Base-by-base conservation (phyloP, 2,329 filamentous ascomycete genomes). In the Helminthosporium solani region DNA sequence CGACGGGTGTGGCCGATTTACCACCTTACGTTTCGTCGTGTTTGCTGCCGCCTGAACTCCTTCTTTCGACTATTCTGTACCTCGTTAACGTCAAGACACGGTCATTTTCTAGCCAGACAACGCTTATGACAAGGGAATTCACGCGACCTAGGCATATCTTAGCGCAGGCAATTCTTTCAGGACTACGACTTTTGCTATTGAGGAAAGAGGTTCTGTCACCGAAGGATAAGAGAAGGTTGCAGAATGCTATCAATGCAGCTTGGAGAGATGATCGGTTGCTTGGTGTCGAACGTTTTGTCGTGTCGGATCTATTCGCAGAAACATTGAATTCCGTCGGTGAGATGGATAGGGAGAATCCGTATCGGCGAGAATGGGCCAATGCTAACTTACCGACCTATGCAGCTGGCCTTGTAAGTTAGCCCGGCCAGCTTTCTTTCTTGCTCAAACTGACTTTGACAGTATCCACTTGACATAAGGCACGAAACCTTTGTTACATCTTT, bases 51-150 rank as follows among this genome's bases (percentile, higher is more conserved):
- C 53, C 59, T 9, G 64, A 69, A 15, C 53, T 61, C 0, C 46
- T 70, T 33, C 63, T 66, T 33, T 66, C 66, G 6, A 63, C 63
- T 2, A 54, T 70, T n/a, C 57, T 70, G 48, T 70, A 70, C 46
- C 52, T 70, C 15, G 46, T 67, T 14, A 60, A 63, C 30, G 54
- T 64, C 39, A 70, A 69, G 43, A 54, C 50, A 2, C 57, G 60
- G 20, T 44, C 64, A 4, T 67, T 70, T 33, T 57, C 66, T 1
- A 64, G 57, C 28, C 46, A 57, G 16, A 56, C 53, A 3, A 60
- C 58, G 4, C 47, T 65, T 2, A 55, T 58, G 21, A 56, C 57
- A 18, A 53, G 50, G 51, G 53, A 66, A 16, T 55, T 58, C 23
- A 55, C 53, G 8, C 42, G 52, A 11, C 55, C 50, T 12, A 51